Base-by-base conservation (phyloP, 78 protist species). In the Salpingoeca rosetta region DNA sequence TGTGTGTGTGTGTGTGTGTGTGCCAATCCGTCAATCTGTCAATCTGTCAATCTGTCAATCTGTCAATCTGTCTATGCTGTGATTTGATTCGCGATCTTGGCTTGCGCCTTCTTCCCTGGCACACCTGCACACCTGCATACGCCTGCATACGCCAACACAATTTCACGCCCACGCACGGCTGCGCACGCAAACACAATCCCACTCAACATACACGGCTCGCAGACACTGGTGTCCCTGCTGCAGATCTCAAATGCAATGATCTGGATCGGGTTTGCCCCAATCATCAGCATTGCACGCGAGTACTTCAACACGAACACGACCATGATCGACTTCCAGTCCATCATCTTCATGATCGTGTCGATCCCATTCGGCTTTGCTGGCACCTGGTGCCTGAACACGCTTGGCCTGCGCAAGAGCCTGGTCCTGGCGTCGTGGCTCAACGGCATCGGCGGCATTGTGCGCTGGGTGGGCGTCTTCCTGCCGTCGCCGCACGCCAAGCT, bases 301-400 rank as follows among this genome's bases (percentile, higher is more conserved):
- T 80, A 80, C 65, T 80, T 44, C 17, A 73, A 80, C 83, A 2
- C 0, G 26, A n/a, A 17, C 74, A 3, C 25, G 38, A 80, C 74
- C 25, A 1, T 28, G 77, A 35, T 82, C 37, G 38, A 82, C 51
- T 10, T 51, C 43, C 85, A 43, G 40, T 65, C 79, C 12, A 17
- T 36, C 28, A 26, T 51, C 12, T 82, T 82, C 51, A 82, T 82
- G 85, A 41, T 65, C 26, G 0, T 44, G 40, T 56, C 10, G 25
- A 7, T 82, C 24, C 85, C 85, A 2, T 65, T 82, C 28, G 78
- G 80, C 37, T 72, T 72, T 38, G 17, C 37, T 7, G 72, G 73
- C 51, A 43, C 85, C 0, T 82, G 77, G 76, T 76, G 37, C 39
- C 85, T 82, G 35, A 72, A 82, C 37, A n/a, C 76, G 51, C 1